Evolutionary conservation across 164 flowering plant genomes (phyloP).

Genomic region (Macadamia tetraphylla): DNA sequence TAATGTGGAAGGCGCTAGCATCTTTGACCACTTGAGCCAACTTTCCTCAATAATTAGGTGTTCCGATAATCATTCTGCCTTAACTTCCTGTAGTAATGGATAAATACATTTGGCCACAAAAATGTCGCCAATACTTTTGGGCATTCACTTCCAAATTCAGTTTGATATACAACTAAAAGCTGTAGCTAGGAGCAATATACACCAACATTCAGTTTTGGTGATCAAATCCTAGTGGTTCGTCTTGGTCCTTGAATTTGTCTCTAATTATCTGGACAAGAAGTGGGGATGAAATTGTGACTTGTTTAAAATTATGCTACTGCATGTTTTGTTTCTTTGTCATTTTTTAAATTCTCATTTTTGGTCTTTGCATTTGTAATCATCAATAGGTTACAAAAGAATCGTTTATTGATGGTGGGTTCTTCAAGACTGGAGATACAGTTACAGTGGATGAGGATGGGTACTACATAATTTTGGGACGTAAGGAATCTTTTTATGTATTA

Average conservation of each 20-base stretch:
- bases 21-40: no score
- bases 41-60: no score
- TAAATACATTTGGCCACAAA: no score
- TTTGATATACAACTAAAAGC: neutral
- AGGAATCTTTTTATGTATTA: slow-evolving; percentile 24
- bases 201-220: neutral
- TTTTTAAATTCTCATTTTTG: neutral
- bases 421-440: slow-evolving; percentile 93
- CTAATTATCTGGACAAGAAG: slow-evolving; percentile 2
- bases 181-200: neutral
- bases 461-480: slow-evolving; percentile 93
- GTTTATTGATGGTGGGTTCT: slow-evolving; percentile 78
- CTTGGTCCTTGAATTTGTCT: neutral
- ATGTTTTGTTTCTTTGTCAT: neutral
- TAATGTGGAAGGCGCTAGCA: no score
- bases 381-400: slow-evolving; percentile 78
- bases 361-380: slow-evolving; percentile 8
- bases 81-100: no score
- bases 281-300: neutral
- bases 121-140: no score
- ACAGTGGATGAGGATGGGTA: slow-evolving; percentile 94
- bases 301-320: neutral
- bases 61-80: no score
- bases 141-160: neutral
- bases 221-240: neutral